These are phyloP conservation scores for Globisporangium nunn DNA, from an alignment of 352 stramenopile genomes.

Conservation along the genomic window DNA sequence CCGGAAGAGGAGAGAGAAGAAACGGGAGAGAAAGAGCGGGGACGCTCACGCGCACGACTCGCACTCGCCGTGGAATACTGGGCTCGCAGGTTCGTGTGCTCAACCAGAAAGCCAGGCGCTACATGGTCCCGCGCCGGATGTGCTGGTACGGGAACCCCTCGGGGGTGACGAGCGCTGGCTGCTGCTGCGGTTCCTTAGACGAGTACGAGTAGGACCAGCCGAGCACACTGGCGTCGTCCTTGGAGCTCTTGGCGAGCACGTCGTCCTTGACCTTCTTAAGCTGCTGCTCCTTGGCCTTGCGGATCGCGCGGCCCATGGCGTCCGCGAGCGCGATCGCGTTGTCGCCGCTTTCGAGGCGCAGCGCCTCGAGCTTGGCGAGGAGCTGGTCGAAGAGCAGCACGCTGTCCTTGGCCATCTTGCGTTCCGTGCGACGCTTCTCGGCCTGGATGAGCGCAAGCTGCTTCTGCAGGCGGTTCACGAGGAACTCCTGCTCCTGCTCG, in stretches of 20 bases:
- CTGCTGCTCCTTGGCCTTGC: constrained; percentile 52
- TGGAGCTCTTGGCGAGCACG: constrained; percentile 24
- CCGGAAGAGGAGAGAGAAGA: too few relatives aligned
- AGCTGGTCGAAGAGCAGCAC: constrained; percentile 62
- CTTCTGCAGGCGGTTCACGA: constrained; percentile 84
- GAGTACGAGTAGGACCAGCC: constrained; percentile 25
- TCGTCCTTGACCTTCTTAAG: constrained; percentile 37
- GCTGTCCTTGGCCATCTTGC: constrained; percentile 70
- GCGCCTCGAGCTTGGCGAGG: constrained; percentile 49
- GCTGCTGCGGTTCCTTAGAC: constrained; percentile 12
- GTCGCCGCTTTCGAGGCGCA: constrained; percentile 45
- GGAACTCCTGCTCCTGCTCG: constrained; percentile 84
- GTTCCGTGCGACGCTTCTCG: constrained; percentile 70
- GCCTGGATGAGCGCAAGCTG: constrained; percentile 56
- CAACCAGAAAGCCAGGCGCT: constrained; percentile 7
- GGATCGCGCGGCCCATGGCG: constrained; percentile 35
- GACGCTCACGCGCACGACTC: too few relatives aligned
- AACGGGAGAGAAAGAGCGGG: too few relatives aligned
- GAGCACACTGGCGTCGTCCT: constrained; percentile 62
- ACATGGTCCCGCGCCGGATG: constrained; percentile 73
- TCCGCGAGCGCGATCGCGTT: constrained; percentile 59
- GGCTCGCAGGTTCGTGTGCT: too few relatives aligned
- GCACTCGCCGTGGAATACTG: too few relatives aligned
- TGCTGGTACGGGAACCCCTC: constrained; percentile 61
- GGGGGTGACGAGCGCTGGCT: constrained; percentile 18